Evolutionary conservation across 805 yeast genomes (phyloP).

Genomic region (Metschnikowia corniflorae): DNA sequence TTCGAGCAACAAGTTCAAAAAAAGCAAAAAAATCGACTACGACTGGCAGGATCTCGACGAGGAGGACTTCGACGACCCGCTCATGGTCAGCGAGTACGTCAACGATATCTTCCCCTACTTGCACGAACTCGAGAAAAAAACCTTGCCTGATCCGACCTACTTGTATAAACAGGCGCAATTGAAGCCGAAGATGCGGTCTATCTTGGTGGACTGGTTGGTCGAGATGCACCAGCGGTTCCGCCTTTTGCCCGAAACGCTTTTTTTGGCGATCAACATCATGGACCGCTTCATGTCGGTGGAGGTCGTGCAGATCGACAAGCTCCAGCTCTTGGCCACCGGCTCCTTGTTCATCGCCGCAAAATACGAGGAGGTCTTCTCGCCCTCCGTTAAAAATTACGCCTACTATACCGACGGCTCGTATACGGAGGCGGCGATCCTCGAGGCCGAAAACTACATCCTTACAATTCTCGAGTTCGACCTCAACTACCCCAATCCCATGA

Average conservation of each 20-base stretch:
- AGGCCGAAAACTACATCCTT: conserved; percentile 77
- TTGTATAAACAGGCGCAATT: conserved; percentile 59
- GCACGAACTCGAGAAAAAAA: conserved; percentile 65
- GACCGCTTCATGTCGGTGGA: conserved; percentile 81
- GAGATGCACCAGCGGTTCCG: conserved; percentile 84
- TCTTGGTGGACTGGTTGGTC: conserved; percentile 90
- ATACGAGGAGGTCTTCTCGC: conserved; percentile 87
- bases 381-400: conserved; percentile 80
- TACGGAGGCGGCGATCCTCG: conserved; percentile 73
- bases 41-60: conserved; percentile 73
- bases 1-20: conserved; percentile 25
- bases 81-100: conserved; percentile 93
- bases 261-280: conserved; percentile 78
- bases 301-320: conserved; percentile 68
- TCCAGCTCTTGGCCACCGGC: conserved; percentile 85
- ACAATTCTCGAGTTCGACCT: conserved; percentile 70
- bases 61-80: conserved; percentile 63
- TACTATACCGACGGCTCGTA: conserved; percentile 85
- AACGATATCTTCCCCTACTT: conserved; percentile 80
- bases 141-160: conserved; percentile 72
- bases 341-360: conserved; percentile 87
- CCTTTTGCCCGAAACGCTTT: conserved; percentile 80
- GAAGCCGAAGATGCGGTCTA: conserved; percentile 80
- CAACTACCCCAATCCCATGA: conserved; percentile 86
- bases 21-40: conserved; percentile 40